A percentile compares a stretch with the other conserved stretches of the same genome.
Conservation (phyloP, 345 rosid species). For the Eucalyptus microcorys region DNA sequence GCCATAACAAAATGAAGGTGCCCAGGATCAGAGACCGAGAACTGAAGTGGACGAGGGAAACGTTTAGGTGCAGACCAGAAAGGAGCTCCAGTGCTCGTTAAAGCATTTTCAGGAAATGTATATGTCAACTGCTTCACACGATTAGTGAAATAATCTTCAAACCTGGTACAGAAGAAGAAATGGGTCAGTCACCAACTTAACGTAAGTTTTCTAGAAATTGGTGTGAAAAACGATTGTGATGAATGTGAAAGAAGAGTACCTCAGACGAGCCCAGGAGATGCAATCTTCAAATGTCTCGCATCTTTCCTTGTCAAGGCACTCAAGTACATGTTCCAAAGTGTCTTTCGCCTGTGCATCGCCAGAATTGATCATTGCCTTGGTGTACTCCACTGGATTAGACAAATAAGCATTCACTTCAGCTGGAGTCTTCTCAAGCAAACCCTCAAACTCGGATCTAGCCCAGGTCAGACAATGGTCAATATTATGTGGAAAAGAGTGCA, state of each 20-base stretch:
- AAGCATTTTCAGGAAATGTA: constrained; percentile 95
- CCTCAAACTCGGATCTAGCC: constrained; percentile 99
- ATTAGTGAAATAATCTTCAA: constrained; percentile 78
- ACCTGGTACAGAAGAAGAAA: constrained; percentile 23
- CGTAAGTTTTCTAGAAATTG: background rate
- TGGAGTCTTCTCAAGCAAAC: constrained; percentile 91
- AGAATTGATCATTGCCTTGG: constrained; percentile 51
- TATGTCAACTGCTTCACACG: constrained; percentile 79
- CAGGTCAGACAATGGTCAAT: constrained; percentile 98
- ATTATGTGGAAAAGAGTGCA: constrained; percentile 98
- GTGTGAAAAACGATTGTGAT: background rate
- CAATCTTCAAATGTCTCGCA: constrained; percentile 89
- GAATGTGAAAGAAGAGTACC: constrained; percentile 16
- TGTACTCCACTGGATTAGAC: constrained; percentile 67
- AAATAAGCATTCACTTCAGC: constrained; percentile 93
- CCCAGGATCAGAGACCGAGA: constrained; percentile 54
- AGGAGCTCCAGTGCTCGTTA: constrained; percentile 82
- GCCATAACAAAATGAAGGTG: constrained; percentile 68
- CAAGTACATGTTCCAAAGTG: constrained; percentile 72
- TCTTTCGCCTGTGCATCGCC: constrained; percentile 99
- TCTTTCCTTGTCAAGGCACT: constrained; percentile 82
- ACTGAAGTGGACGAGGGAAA: constrained; percentile 74
- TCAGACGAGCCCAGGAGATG: constrained; percentile 90
- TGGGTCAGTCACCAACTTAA: background rate
- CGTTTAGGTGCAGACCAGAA: constrained; percentile 99